phyloP scores from a whole-genome alignment of 2,329 filamentous ascomycete genomes.

The Phyllosticta capitalensis region DNA sequence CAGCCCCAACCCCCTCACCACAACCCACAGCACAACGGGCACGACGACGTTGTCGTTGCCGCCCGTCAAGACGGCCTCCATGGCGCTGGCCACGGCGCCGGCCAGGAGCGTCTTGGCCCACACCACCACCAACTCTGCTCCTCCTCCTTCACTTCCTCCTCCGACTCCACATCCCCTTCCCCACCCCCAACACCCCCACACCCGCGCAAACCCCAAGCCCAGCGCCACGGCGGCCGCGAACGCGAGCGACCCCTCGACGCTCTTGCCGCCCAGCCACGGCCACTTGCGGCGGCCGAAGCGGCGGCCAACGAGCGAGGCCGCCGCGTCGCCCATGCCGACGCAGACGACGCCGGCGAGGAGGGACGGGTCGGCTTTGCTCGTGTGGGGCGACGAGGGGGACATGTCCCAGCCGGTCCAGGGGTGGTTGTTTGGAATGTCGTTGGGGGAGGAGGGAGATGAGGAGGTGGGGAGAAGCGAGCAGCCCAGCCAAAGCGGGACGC shows the following conservation, averaged over 20 bases:
- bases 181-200: conserved; percentile 59
- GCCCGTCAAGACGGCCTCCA: conserved; percentile 89
- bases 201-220: conserved; percentile 60
- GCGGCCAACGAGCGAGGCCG: conserved; percentile 79
- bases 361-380: conserved; percentile 57
- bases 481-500: conserved; percentile 79
- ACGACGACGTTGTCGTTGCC: conserved; percentile 98
- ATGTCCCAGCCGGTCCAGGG: conserved; percentile 68
- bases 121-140: conserved; percentile 25
- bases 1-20: conserved; percentile 69
- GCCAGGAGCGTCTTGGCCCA: conserved; percentile 56
- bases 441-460: conserved; percentile 45
- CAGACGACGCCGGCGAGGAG: conserved; percentile 92
- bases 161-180: conserved; percentile 34
- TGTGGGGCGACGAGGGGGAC: background rate
- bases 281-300: conserved; percentile 82
- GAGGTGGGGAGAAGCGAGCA: background rate
- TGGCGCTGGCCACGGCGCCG: conserved; percentile 73
- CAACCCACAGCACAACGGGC: conserved; percentile 83
- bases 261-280: conserved; percentile 96
- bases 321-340: conserved; percentile 90
- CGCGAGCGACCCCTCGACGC: conserved; percentile 73
- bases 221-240: conserved; percentile 71
- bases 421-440: conserved; percentile 52
- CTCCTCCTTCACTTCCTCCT: conserved; percentile 41